Evolutionary conservation across 1,139 yeast species (phyloP).

Genomic region (Pichia sp.): DNA sequence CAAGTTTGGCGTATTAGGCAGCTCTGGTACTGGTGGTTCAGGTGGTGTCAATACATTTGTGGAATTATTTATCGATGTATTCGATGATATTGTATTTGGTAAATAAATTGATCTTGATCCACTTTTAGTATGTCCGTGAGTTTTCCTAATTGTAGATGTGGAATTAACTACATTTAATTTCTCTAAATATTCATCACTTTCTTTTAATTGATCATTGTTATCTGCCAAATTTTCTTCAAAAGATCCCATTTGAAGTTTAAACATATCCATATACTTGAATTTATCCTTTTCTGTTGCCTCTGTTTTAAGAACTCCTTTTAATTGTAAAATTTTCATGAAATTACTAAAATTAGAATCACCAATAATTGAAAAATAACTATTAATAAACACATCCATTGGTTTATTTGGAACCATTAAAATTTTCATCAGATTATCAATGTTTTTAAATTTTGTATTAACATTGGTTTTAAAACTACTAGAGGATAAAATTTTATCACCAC

Average conservation of each 20-base stretch:
- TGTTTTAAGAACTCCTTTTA: conserved; percentile 47
- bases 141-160: conserved; percentile 4
- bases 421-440: conserved; percentile 59
- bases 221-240: conserved; percentile 33
- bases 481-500: conserved; percentile 21
- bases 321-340: conserved; percentile 55
- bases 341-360: conserved; percentile 61
- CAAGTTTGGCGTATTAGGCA: not conserved
- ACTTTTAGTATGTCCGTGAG: conserved; percentile 7
- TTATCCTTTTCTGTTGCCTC: conserved; percentile 33
- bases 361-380: conserved; percentile 59
- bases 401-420: conserved; percentile 56
- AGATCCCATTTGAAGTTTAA: conserved; percentile 50
- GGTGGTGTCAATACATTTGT: conserved; percentile 7
- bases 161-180: conserved; percentile 16
- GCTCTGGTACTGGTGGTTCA: conserved; percentile 2
- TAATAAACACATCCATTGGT: conserved; percentile 63
- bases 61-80: not conserved
- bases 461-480: conserved; percentile 42
- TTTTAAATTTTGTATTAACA: conserved; percentile 43
- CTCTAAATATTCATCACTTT: conserved; percentile 26
- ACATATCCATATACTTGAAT: conserved; percentile 50
- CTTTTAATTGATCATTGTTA: conserved; percentile 19
- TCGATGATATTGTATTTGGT: conserved; percentile 9
- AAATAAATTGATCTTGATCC: conserved; percentile 15